Base-by-base conservation (phyloP, 495 filamentous ascomycete genomes). In the Talaromyces liani region DNA sequence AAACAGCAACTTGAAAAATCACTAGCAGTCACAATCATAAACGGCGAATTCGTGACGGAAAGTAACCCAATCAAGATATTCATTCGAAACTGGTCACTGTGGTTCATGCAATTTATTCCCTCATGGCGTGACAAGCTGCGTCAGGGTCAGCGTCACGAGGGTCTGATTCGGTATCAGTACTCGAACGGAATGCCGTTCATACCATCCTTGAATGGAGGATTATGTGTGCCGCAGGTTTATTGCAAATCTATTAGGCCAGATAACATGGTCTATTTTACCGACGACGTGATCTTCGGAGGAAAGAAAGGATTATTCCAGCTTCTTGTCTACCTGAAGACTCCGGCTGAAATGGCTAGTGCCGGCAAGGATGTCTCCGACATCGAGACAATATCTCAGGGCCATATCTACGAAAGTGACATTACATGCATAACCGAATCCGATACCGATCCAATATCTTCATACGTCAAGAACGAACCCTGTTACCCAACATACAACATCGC, bases 1-100 rank as follows among this genome's bases (percentile, higher is more conserved):
- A 76, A 79, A 49, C 77, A 79, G 54, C 75, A 78, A 60, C 67
- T 77, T 0, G 71, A 74, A 6, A 55, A 55, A 22, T 79, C 75
- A 0, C 66, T 79, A 1, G 70, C 70, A 0, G 31, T 65, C 0
- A 79, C 74, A 0, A 69, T 78, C 20, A 57, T 63, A 36, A 79
- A 78, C 39, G 75, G 75, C 0, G 60, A 68, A 1, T 69, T 75
- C 61, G 71, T 74, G 6, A 74, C 66, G 24, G 75, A 72, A 29
- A 58, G 54, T 1, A 67, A 65, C 16, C 60, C 58, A 0, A 10
- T 73, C 12, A 72, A 73, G 9, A 69, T 67, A 39, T 72, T 76
- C 60, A 6, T 78, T 3, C 71, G 75, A 16, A 65, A 75, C 33
- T 75, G 72, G 68, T 69, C 67, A 12, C 39, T 78, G 4, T 76